Evolutionary conservation across 371 early-diverging fungal species (phyloP), one percentile per base, ranked within the genome.

Genomic region (Mortierella sp.): DNA sequence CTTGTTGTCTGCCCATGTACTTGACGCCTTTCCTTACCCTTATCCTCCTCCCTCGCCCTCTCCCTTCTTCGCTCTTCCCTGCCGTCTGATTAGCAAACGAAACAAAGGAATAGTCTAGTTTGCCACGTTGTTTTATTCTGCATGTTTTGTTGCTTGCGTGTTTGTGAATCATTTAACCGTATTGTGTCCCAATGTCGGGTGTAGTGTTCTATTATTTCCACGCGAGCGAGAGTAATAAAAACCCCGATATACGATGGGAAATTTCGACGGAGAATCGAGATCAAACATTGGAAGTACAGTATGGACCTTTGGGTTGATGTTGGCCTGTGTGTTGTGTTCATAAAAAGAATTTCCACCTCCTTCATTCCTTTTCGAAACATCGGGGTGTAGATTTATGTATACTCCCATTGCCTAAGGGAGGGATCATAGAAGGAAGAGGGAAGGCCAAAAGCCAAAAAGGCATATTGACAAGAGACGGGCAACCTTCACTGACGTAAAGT

Each of bases 361-460:
- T n/a, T n/a, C n/a, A n/a, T n/a, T n/a, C n/a, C n/a, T n/a, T n/a
- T n/a, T n/a, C 61, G 39, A 61, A 34, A 61, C 37, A 61, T 61
- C 61, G 61, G 34, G 37, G 58, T 37, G 19, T n/a, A n/a, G n/a
- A 14, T 7, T 61, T 9, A 5, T 43, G 65, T 22, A 40, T n/a
- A n/a, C n/a, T n/a, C n/a, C n/a, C n/a, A n/a, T n/a, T n/a, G n/a
- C n/a, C n/a, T n/a, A 47, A n/a, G 16, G 16, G 29, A 2, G 13
- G 14, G 14, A 53, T n/a, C n/a, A n/a, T n/a, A 13, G 31, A 13
- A 26, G 4, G 19, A 11, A 34, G 19, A 19, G 34, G 31, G 22
- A 31, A 61, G 61, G 61, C 61, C 22, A 61, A 61, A 61, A 34
- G 61, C 37, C 61, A 61, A 61, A 61, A 61, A 61, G 61, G 61